These are phyloP conservation scores for Clonostachys chloroleuca DNA, from an alignment of 2,329 filamentous ascomycete genomes.

Conservation along the genomic window DNA sequence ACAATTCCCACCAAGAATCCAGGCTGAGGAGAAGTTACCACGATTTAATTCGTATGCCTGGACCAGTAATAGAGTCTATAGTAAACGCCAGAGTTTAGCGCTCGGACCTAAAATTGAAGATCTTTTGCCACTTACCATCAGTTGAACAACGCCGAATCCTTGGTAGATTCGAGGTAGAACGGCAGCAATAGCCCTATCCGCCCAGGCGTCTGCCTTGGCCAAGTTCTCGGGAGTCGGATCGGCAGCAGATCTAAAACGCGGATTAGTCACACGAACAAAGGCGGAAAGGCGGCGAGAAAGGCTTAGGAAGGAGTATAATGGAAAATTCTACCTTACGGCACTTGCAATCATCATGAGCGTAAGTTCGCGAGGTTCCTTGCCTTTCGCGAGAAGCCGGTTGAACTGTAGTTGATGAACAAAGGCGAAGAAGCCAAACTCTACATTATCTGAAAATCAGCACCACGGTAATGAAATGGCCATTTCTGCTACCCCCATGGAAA, in stretches of 20 bases:
- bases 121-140: background rate
- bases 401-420: background rate
- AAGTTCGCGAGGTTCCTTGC: background rate
- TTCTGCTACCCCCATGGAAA: too few species aligned
- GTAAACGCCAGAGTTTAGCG: background rate
- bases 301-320: too few species aligned
- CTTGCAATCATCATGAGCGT: background rate
- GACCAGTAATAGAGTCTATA: background rate
- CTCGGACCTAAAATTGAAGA: too few species aligned
- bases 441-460: background rate
- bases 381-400: background rate
- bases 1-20: background rate
- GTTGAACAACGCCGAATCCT: slow-evolving; percentile 1
- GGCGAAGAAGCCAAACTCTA: slow-evolving; percentile 1
- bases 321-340: background rate
- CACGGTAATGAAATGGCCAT: background rate
- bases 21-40: slow-evolving; percentile 1
- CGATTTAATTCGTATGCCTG: background rate
- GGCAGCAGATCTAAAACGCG: background rate
- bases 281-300: too few species aligned
- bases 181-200: background rate
- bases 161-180: background rate
- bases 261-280: too few species aligned
- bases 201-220: background rate
- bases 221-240: background rate